These are phyloP conservation scores for Bullera alba DNA, from an alignment of 768 basidiomycete species.

Conservation along the genomic window DNA sequence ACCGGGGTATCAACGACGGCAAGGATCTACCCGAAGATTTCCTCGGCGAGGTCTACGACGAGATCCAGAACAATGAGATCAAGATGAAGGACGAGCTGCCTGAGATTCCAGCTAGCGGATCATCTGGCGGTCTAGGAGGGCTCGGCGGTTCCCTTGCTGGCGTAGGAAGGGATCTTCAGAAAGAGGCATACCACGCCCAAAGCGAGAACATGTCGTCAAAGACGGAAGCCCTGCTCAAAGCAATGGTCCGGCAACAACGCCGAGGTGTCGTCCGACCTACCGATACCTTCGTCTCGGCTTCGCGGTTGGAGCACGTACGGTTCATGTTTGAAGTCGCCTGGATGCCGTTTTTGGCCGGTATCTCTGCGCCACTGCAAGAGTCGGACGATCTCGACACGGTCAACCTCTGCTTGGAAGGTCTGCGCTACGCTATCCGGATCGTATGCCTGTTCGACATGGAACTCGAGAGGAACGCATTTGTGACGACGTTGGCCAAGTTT, in stretches of 20 bases:
- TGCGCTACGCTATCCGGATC: conserved; percentile 92
- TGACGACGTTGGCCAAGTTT: conserved; percentile 91
- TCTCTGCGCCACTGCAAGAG: conserved; percentile 89
- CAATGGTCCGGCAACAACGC: conserved; percentile 84
- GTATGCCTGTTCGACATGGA: conserved; percentile 97
- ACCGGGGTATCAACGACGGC: conserved; percentile 90
- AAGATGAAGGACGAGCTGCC: conserved; percentile 98
- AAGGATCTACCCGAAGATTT: conserved; percentile 81
- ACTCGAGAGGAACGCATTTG: conserved; percentile 95
- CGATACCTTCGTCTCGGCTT: conserved; percentile 94
- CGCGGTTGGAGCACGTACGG: conserved; percentile 88
- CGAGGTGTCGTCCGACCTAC: conserved; percentile 58
- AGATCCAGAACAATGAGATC: conserved; percentile 86
- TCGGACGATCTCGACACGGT: conserved; percentile 90
- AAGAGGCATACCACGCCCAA: conserved; percentile 91
- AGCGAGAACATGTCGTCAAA: conserved; percentile 94
- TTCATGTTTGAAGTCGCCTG: conserved; percentile 99
- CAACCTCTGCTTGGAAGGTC: conserved; percentile 85
- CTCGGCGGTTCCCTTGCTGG: conserved; percentile 74
- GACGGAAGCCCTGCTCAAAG: conserved; percentile 92
- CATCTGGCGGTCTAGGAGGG: conserved; percentile 55
- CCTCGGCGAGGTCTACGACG: conserved; percentile 71
- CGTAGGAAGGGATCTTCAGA: conserved; percentile 88
- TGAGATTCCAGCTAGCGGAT: conserved; percentile 43
- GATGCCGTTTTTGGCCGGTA: conserved; percentile 94